phyloP scores from a whole-genome alignment of 768 basidiomycete genomes.

The Sarcodon aspratus region DNA sequence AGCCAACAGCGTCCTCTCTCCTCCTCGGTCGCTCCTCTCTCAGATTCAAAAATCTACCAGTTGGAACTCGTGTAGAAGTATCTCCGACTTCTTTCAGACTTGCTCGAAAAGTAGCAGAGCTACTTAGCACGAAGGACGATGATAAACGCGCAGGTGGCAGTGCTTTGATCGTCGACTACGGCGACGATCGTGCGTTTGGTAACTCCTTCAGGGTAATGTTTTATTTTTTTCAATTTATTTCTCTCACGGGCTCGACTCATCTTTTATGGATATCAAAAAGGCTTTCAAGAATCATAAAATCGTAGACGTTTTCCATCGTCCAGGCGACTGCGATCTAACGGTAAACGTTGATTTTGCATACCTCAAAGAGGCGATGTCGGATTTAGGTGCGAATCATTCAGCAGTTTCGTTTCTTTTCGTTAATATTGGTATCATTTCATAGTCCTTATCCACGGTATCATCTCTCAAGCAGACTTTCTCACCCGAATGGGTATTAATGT shows the following conservation, averaged over 20 bases:
- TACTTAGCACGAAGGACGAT: constrained; percentile 28
- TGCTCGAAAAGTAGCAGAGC: constrained; percentile 54
- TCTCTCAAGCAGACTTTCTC: constrained; percentile 71
- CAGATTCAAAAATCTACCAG: constrained; percentile 56
- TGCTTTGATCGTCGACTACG: constrained; percentile 87
- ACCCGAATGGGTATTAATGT: constrained; percentile 61
- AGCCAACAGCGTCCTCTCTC: constrained; percentile 39
- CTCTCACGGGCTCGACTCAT: not conserved
- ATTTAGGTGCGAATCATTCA: constrained; percentile 37
- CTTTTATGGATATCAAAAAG: constrained; percentile 25
- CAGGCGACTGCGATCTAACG: constrained; percentile 87
- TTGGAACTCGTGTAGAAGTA: constrained; percentile 73
- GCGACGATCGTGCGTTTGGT: constrained; percentile 55
- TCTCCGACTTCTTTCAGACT: constrained; percentile 60
- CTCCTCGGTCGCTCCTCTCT: constrained; percentile 55
- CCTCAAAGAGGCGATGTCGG: constrained; percentile 64
- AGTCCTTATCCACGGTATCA: constrained; percentile 49
- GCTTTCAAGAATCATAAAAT: constrained; percentile 85
- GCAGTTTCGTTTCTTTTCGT: not conserved
- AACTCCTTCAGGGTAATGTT: constrained; percentile 64
- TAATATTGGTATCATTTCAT: not conserved
- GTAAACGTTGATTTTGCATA: constrained; percentile 96
- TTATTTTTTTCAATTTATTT: not conserved
- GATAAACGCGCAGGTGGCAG: constrained; percentile 26
- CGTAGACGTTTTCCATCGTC: constrained; percentile 72